Evolutionary conservation across 306 rosid genomes (phyloP).

Genomic region (Dalbergia cultrata): DNA sequence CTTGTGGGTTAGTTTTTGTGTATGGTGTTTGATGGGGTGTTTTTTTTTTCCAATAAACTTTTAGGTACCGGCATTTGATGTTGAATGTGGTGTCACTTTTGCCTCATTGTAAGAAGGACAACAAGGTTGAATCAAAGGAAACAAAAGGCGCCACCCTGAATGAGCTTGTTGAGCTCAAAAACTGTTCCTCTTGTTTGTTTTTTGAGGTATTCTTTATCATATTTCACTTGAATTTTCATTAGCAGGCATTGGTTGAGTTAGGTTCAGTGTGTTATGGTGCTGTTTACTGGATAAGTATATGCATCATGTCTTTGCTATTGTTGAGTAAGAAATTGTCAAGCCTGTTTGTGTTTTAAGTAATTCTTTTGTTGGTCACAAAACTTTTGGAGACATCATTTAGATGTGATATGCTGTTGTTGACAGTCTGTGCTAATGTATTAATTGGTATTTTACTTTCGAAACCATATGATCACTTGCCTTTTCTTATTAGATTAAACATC

Average conservation of each 20-base stretch:
- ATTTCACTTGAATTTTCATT: not conserved
- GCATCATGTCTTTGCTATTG: not conserved
- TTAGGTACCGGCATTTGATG: conserved; percentile 96
- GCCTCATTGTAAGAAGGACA: conserved; percentile 97
- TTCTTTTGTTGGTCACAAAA: conserved; percentile 2
- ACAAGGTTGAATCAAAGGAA: conserved; percentile 88
- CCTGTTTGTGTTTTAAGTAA: conserved; percentile 5
- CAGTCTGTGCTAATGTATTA: too few relatives aligned
- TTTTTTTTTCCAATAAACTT: not conserved
- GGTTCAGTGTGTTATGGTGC: conserved; percentile 2
- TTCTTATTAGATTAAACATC: not conserved
- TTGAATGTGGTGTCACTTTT: conserved; percentile 86
- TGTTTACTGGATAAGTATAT: not conserved
- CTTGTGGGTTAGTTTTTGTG: not conserved
- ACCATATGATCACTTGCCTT: not conserved
- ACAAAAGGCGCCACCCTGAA: conserved; percentile 88
- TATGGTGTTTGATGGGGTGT: conserved; percentile 17
- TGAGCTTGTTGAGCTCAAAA: conserved; percentile 88
- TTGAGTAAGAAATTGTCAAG: not conserved
- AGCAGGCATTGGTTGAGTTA: not conserved
- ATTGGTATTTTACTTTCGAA: not conserved
- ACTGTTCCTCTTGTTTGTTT: conserved; percentile 85
- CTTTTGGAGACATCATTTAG: not conserved
- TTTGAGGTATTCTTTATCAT: conserved; percentile 72
- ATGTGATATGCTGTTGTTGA: not conserved